phyloP scores from a whole-genome alignment of 106 monocot genomes.

The Apostasia shenzhenica region DNA sequence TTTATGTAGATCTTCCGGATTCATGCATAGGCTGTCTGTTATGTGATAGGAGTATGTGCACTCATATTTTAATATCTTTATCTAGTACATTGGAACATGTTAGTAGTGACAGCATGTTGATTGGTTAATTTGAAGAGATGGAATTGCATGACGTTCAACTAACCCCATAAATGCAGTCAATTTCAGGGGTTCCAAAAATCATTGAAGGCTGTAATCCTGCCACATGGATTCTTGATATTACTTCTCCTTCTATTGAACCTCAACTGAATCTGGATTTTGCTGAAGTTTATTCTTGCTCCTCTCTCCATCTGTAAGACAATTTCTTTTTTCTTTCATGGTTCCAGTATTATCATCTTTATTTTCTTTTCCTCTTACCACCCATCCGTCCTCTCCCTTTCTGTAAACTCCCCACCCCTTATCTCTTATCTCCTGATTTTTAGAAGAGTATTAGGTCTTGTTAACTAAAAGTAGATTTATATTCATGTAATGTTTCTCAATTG shows the following conservation, averaged over 20 bases:
- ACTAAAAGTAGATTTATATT: not conserved
- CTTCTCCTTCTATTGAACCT: slow-evolving; percentile 40
- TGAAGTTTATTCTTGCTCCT: slow-evolving; percentile 55
- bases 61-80: too few species aligned
- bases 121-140: too few species aligned
- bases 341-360: not conserved
- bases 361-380: not conserved
- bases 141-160: not conserved
- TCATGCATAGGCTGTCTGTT: too few species aligned
- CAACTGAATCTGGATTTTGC: slow-evolving; percentile 56
- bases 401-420: not conserved
- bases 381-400: too few species aligned
- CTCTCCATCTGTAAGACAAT: slow-evolving; percentile 47
- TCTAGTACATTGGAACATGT: too few species aligned
- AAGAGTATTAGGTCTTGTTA: not conserved
- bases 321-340: not conserved
- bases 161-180: slow-evolving; percentile 22
- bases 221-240: slow-evolving; percentile 90
- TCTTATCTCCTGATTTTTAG: not conserved
- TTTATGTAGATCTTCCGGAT: too few species aligned
- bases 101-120: too few species aligned
- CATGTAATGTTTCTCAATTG: not conserved
- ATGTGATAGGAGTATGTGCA: too few species aligned
- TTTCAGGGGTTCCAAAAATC: slow-evolving; percentile 73
- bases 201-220: slow-evolving; percentile 74